Conservation (phyloP, 768 basidiomycete species). For the Clitopilus hobsonii region DNA sequence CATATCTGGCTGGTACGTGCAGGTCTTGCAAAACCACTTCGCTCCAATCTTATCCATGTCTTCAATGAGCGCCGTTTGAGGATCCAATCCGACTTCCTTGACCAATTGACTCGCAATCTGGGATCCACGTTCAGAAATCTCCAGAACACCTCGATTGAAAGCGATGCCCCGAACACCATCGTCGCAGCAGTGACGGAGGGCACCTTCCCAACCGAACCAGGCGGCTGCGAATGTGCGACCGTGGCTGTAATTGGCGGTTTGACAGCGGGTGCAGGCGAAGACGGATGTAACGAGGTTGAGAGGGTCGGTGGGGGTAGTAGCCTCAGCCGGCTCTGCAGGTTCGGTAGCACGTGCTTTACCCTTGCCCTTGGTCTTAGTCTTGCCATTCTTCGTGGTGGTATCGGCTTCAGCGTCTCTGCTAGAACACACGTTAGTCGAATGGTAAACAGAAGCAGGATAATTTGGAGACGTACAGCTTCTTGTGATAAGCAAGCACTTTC, state of each 20-base stretch:
- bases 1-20: neutral
- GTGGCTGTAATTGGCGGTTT: neutral
- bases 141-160: neutral
- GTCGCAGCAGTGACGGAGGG: conserved; percentile 12
- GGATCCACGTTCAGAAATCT: neutral
- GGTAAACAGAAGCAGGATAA: too few species aligned
- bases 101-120: conserved; percentile 3
- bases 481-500: neutral
- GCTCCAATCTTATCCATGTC: conserved; percentile 5
- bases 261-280: neutral
- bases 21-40: conserved; percentile 7
- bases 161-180: conserved; percentile 3
- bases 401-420: neutral
- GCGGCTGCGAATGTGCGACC: neutral
- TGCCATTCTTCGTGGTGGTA: too few species aligned
- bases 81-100: conserved; percentile 3
- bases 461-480: too few species aligned
- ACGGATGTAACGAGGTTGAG: neutral
- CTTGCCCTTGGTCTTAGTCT: neutral
- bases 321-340: too few species aligned
- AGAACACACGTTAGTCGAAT: neutral
- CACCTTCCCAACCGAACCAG: neutral
- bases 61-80: neutral
- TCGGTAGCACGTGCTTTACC: neutral
- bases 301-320: neutral